phyloP scores from a whole-genome alignment of 768 basidiomycete species.

The Daedaleopsis sinensis region DNA sequence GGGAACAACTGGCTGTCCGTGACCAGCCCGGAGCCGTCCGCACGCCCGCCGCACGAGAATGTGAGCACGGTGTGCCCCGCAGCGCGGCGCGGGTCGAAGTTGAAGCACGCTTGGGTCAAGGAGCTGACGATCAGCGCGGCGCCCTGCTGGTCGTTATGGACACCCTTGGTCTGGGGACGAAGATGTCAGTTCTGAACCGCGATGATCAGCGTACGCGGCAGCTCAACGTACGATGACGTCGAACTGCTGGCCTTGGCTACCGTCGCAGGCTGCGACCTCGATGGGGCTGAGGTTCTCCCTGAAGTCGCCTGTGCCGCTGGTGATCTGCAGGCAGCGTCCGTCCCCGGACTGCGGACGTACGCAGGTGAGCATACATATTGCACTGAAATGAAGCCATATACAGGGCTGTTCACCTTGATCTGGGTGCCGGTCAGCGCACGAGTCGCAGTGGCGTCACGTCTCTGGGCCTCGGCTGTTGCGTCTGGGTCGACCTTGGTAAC shows the following conservation, averaged over 20 bases:
- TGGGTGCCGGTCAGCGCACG: not conserved
- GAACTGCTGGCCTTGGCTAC: not conserved
- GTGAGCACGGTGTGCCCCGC: not conserved
- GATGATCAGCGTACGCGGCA: too few species aligned
- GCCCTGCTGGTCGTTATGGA: not conserved
- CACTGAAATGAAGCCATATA: not conserved
- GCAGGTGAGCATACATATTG: not conserved
- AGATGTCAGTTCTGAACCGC: too few species aligned
- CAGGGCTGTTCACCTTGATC: not conserved
- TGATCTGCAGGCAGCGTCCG: not conserved
- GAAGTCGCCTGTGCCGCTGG: not conserved
- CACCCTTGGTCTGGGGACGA: not conserved
- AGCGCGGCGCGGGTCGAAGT: conserved; percentile 1
- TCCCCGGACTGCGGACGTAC: not conserved
- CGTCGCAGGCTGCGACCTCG: not conserved
- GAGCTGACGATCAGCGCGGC: not conserved
- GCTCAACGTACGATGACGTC: not conserved
- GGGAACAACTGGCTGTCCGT: not conserved
- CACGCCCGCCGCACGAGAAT: conserved; percentile 1
- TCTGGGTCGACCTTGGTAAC: not conserved
- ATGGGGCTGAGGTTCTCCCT: not conserved
- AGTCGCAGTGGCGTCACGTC: not conserved
- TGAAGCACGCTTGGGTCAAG: not conserved
- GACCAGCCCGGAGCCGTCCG: not conserved
- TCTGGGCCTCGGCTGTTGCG: not conserved